Evolutionary conservation across 139 green algal species (phyloP), one percentile per base, ranked within the genome.

Genomic region (Zygnema circumcarinatum): DNA sequence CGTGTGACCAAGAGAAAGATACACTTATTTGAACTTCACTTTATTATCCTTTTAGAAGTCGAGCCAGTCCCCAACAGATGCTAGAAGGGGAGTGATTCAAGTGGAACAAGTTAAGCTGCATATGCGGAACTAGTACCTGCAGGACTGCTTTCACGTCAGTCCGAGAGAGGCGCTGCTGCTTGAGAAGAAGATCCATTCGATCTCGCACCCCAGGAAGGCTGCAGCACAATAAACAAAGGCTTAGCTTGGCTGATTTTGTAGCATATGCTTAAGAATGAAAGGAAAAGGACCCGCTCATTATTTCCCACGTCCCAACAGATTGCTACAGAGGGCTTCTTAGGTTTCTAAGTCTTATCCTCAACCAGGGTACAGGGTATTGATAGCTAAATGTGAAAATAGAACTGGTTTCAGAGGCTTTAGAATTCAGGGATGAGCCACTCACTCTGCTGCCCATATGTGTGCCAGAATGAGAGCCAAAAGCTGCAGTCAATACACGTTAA

Each of bases 401-500:
- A n/a, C n/a, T n/a, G n/a, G n/a, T n/a, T n/a, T n/a, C n/a, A n/a
- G n/a, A n/a, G n/a, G n/a, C n/a, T n/a, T n/a, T n/a, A n/a, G n/a
- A n/a, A n/a, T n/a, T n/a, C n/a, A 41, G 75, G 75, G 33, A 42
- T 22, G 39, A 38, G 1, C 0, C 67, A 53, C 81, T 87, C 52
- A 87, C 81, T 89, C 78, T 75, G 79, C 78, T 35, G 83, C 83
- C 84, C 84, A 89, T 1, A 89, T 40, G 36, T 89, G 52, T 0
- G 79, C 84, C 31, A 89, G 20, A 38, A 89, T 89, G 29, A 89
- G 79, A 32, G 84, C 84, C 31, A 89, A 56, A 33, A 89, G 79
- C 79, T 89, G 74, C 54, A 86, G 32, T 2, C 41, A 86, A n/a
- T n/a, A n/a, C n/a, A n/a, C 16, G 1, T 38, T 33, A 22, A 20